Conservation (phyloP, 1,139 yeast species). For the Candida pseudoviswanathii region DNA sequence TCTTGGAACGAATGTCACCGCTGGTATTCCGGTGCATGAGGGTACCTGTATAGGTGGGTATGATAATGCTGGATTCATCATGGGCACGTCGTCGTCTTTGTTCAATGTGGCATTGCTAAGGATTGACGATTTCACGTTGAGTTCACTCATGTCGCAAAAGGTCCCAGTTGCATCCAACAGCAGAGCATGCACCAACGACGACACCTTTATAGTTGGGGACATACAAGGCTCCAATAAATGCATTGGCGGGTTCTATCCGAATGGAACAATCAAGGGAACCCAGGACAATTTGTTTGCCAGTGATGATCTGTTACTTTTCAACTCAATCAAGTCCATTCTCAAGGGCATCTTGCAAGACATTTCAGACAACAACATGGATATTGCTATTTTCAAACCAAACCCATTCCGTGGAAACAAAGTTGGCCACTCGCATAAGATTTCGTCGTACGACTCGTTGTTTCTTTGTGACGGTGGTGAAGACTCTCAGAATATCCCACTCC, state of each 20-base stretch:
- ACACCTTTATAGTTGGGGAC: constrained; percentile 4
- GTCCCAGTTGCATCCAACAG: not conserved
- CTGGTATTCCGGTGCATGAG: constrained; percentile 22
- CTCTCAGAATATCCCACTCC: constrained; percentile 72
- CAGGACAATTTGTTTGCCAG: constrained; percentile 30
- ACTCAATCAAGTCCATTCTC: constrained; percentile 26
- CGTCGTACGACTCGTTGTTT: constrained; percentile 46
- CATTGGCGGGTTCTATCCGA: constrained; percentile 1
- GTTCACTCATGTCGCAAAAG: constrained; percentile 1
- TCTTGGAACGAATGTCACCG: constrained; percentile 34
- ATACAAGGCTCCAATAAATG: not conserved
- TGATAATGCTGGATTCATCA: constrained; percentile 74
- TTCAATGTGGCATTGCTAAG: constrained; percentile 38
- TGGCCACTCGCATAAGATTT: constrained; percentile 22
- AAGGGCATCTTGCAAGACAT: constrained; percentile 25
- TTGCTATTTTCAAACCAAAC: constrained; percentile 43
- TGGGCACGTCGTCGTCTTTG: constrained; percentile 72
- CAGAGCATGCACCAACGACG: constrained; percentile 1
- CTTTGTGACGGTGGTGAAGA: constrained; percentile 92
- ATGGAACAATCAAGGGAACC: constrained; percentile 20
- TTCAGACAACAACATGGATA: constrained; percentile 32
- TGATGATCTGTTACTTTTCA: constrained; percentile 33
- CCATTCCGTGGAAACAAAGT: constrained; percentile 32
- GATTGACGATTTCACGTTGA: constrained; percentile 19
- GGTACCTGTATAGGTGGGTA: constrained; percentile 59